Conservation (phyloP, 2,329 filamentous ascomycete species). For the Acarospora socialis region DNA sequence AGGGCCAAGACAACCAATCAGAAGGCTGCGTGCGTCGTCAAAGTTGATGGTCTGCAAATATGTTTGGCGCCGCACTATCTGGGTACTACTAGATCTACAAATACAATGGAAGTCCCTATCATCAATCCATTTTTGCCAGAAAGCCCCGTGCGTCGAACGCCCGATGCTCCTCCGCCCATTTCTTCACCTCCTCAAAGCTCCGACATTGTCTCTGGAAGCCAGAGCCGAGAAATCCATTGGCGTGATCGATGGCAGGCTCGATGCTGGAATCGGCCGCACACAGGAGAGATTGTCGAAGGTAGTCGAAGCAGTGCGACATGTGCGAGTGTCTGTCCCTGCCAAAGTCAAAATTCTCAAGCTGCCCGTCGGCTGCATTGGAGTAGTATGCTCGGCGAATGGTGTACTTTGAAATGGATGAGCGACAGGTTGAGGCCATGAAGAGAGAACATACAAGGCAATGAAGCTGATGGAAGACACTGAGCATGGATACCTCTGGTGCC, state of each 20-base stretch:
- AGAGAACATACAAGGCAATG: constrained; percentile 19
- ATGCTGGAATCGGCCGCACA: constrained; percentile 27
- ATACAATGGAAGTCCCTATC: too few species aligned
- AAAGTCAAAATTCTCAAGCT: constrained; percentile 17
- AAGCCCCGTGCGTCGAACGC: constrained; percentile 11
- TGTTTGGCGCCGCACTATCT: too few species aligned
- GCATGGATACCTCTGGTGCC: constrained; percentile 4
- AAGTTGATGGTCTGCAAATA: too few species aligned
- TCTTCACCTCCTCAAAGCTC: constrained; percentile 24
- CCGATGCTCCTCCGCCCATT: constrained; percentile 23
- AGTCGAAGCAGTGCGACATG: constrained; percentile 28
- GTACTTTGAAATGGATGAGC: constrained; percentile 16
- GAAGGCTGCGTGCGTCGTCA: too few species aligned
- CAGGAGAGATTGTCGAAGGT: constrained; percentile 25
- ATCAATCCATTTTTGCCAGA: too few species aligned
- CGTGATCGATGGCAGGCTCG: constrained; percentile 17
- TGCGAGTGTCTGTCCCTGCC: constrained; percentile 22
- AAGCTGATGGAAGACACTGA: constrained; percentile 26
- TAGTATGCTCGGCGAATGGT: constrained; percentile 24
- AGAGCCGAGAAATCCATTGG: constrained; percentile 16
- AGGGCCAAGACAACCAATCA: too few species aligned
- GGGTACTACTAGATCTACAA: too few species aligned
- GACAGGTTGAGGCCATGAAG: not conserved
- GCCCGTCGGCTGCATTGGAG: constrained; percentile 15
- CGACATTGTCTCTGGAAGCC: constrained; percentile 24